Evolutionary conservation across 139 green algal genomes (phyloP).

Genomic region (Chlamydomonas schloesseri): DNA sequence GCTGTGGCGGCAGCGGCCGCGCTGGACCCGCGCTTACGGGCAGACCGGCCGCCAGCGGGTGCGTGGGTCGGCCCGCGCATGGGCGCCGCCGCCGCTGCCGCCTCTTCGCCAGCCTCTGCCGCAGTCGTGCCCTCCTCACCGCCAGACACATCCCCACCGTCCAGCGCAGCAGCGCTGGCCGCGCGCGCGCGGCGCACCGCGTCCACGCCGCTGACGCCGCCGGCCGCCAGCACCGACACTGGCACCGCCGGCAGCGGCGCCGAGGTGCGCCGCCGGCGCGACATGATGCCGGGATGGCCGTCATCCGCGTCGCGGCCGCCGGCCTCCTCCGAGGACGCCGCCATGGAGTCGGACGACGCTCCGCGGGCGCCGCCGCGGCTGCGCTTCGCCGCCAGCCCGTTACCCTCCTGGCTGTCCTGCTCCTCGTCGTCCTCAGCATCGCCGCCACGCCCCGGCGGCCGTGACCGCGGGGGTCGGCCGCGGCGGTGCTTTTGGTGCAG

Average conservation of each 20-base stretch:
- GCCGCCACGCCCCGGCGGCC: neutral
- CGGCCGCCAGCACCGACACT: too few species aligned
- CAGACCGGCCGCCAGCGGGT: too few species aligned
- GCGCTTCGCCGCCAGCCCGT: neutral
- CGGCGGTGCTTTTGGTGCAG: constrained; percentile 2
- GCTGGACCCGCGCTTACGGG: too few species aligned
- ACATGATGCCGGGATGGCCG: neutral
- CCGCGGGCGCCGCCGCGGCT: neutral
- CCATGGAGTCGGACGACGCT: neutral
- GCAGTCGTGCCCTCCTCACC: too few species aligned
- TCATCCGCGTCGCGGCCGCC: neutral
- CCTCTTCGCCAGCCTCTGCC: too few species aligned
- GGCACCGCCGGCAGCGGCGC: too few species aligned
- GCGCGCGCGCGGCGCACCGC: too few species aligned
- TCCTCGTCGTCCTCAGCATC: neutral
- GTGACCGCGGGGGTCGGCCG: neutral
- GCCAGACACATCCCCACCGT: too few species aligned
- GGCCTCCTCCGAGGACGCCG: neutral
- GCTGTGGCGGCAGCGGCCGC: too few species aligned
- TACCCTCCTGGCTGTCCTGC: neutral
- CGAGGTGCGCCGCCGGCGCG: neutral
- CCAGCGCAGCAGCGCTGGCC: neutral
- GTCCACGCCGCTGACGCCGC: too few species aligned
- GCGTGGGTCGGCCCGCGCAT: too few species aligned
- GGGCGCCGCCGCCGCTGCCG: too few species aligned